Evolutionary conservation across 2,329 filamentous ascomycete species (phyloP), one percentile per base, ranked within the genome.

Genomic region (Monosporascus cannonballus): DNA sequence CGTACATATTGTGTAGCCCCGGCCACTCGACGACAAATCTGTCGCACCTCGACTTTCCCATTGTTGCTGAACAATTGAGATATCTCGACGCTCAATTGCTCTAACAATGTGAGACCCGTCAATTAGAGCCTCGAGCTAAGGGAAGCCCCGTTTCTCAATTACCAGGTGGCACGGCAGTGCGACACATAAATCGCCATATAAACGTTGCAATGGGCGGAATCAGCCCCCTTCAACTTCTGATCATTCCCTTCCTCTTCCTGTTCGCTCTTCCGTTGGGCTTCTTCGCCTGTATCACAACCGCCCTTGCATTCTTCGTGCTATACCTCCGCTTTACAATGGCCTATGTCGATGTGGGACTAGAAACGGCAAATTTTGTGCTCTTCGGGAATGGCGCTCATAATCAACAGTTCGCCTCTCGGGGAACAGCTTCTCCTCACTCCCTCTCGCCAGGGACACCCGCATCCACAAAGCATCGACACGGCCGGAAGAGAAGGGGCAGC

Each of bases 231-330:
- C 77, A 83, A 64, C 71, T 74, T 58, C 67, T 87, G 48, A 71
- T 84, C 50, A 73, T 86, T 49, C 83, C 84, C n/a, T 76, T 86
- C 61, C 72, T 87, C 58, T 75, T 82, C 62, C 57, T 86, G 57
- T 73, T 85, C 61, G 84, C 83, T 22, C 69, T 87, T 14, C 85
- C 85, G 8, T 75, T 88, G 50, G 76, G 81, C 59, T 64, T 87
- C 48, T 78, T 84, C 51, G 85, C 85, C 50, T 78, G 76, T 56
- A 69, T 87, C 57, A 88, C 85, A 34, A 83, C 84, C 51, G 76
- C 75, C 4, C 59, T 87, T 47, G 83, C 85, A 39, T 80, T 85
- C 57, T 73, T 78, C 38, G 73, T 86, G 37, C 76, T 89, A 48
- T 76, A 81, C 62, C 69, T 85, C 56, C 78, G 84, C 24, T 77